phyloP scores from a whole-genome alignment of 768 basidiomycete genomes.

The Jaapia argillacea region DNA sequence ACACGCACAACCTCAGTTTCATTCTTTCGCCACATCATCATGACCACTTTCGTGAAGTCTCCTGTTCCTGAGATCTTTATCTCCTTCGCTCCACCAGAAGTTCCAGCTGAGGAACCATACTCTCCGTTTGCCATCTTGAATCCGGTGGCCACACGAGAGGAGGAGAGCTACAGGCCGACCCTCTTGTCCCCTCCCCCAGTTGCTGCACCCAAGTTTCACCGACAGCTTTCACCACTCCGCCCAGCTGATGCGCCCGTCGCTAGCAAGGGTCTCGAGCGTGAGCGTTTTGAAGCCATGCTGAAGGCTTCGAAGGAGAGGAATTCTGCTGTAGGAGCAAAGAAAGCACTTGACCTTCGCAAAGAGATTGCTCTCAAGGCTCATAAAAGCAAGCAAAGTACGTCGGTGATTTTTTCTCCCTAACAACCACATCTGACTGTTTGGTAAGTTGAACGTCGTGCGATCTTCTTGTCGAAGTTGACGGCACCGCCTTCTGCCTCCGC shows the following conservation, averaged over 20 bases:
- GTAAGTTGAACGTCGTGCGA: slow-evolving; percentile 63
- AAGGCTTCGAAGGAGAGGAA: slow-evolving; percentile 51
- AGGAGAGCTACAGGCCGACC: slow-evolving; percentile 46
- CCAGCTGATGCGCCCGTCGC: slow-evolving; percentile 25
- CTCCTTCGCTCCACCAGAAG: slow-evolving; percentile 55
- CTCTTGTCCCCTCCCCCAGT: slow-evolving; percentile 49
- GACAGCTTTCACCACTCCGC: slow-evolving; percentile 41
- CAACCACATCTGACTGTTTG: slow-evolving; percentile 5
- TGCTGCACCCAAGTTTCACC: slow-evolving; percentile 26
- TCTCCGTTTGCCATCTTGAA: slow-evolving; percentile 44
- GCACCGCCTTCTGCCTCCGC: slow-evolving; percentile 58
- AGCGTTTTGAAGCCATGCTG: slow-evolving; percentile 56
- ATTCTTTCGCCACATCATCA: too few species aligned
- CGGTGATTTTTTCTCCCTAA: slow-evolving; percentile 1
- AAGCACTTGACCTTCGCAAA: slow-evolving; percentile 52
- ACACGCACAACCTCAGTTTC: slow-evolving; percentile 9
- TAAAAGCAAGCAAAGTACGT: slow-evolving; percentile 64
- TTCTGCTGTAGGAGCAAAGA: slow-evolving; percentile 32
- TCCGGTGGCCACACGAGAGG: slow-evolving; percentile 22
- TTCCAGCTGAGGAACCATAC: slow-evolving; percentile 39
- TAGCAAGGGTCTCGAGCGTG: slow-evolving; percentile 48
- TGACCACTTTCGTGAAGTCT: too few species aligned
- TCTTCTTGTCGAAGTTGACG: slow-evolving; percentile 64
- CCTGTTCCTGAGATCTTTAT: slow-evolving; percentile 61
- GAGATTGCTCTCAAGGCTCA: slow-evolving; percentile 68